Percentiles rank a stretch among this genome's conserved stretches.
Evolutionary conservation across 75 land plant genomes (phyloP).

Genomic region (Azolla pinnata): DNA sequence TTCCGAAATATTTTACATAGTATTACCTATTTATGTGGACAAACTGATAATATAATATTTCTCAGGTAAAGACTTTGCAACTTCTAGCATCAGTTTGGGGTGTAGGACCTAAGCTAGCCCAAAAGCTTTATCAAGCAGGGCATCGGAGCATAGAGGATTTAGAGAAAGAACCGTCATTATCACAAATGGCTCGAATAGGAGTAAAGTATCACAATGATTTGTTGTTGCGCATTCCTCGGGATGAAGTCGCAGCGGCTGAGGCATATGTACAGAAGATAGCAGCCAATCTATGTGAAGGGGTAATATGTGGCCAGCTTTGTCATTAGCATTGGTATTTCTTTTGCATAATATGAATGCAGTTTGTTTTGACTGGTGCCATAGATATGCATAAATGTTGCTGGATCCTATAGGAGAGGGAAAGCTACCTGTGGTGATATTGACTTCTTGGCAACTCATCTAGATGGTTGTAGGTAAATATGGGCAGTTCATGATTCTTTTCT

Average conservation of each 20-base stretch:
- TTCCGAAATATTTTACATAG: no score
- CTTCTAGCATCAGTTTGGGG: conserved; percentile 18
- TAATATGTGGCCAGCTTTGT: conserved; percentile 5
- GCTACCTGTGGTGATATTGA: conserved; percentile 20
- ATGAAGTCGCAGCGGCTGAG: conserved; percentile 12
- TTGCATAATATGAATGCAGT: no score
- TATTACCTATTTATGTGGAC: no score
- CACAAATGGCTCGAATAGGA: conserved; percentile 15
- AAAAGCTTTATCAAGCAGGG: conserved; percentile 10
- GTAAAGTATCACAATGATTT: conserved; percentile 14
- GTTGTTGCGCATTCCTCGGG: conserved; percentile 9
- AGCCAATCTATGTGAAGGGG: conserved; percentile 16
- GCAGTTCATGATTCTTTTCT: background rate
- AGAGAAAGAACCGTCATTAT: conserved; percentile 2
- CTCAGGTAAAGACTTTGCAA: conserved; percentile 10
- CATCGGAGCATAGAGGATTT: conserved; percentile 8
- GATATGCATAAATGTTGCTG: conserved; percentile 13
- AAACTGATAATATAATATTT: no score
- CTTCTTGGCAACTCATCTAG: conserved; percentile 16
- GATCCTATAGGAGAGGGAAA: conserved; percentile 16
- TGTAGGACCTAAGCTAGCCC: conserved; percentile 16
- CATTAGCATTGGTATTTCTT: no score
- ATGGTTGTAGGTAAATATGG: conserved; percentile 11
- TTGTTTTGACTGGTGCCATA: background rate
- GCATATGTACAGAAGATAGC: conserved; percentile 7